Evolutionary conservation across 1,139 yeast genomes (phyloP), one percentile per base, ranked within the genome.

Genomic region (Saccharomycopsis crataegensis): DNA sequence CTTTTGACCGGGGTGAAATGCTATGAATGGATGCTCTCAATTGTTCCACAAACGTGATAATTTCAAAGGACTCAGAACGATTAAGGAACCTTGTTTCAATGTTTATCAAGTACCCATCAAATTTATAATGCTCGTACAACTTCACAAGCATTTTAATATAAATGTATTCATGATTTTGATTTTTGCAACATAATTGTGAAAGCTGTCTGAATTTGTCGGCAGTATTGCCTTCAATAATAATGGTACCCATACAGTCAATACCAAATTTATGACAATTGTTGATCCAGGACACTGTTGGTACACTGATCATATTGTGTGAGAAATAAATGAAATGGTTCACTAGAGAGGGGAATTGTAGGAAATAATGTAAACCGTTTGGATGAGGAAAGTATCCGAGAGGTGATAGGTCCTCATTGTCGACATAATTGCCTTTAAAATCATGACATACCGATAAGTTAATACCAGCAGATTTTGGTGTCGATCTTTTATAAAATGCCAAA

Each of bases 281-380:
- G 9, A 67, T 64, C 75, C 76, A 72, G 1, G 62, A 52, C 1
- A 65, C 69, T 3, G 75, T 73, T 1, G 76, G 76, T 0, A 72
- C 61, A 7, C 67, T 58, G 8, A 72, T 57, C 40, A 69, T 55
- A 53, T 69, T 66, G 56, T 72, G 75, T 1, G 72, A 65, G 58
- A 72, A 72, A 57, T 72, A 72, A 12, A 71, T 63, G 56, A 72
- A 71, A 3, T 60, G 59, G 53, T 70, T 73, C 12, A 70, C 61
- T 12, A 70, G 56, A 9, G 67, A 63, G 0, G 75, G 75, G 53
- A 64, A 71, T 51, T 69, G 73, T 4, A 72, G 54, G 49, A 61
- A 64, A 53, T 72, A 72, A 46, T 69, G 68, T 6, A 48, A 42
- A 1, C 73, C 72, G 7, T 60, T 57, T 0, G 62, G 59, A 53